Base-by-base conservation (phyloP, 2,329 filamentous ascomycete species). In the Alternaria sp. region DNA sequence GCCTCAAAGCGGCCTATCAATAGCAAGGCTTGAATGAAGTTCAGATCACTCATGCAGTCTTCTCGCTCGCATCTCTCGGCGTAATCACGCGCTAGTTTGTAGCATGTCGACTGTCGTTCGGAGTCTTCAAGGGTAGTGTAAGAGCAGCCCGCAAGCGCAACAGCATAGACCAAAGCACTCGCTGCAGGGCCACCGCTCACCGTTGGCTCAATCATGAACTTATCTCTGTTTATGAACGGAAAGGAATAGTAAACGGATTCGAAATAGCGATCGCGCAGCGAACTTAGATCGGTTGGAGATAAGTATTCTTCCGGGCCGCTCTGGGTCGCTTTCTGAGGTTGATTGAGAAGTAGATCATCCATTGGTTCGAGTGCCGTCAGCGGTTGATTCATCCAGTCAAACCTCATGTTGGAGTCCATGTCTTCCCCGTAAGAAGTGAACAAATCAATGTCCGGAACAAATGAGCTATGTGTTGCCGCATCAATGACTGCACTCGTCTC, bases 151-250 rank as follows among this genome's bases (percentile, higher is more conserved):
- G 55, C 55, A 49, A 58, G 55, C 20, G 55, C 45, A 18, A 58
- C 33, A 28, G 46, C 55, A 49, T 58, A 58, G 14, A 51, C 10
- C 55, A 58, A 51, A 9, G 55, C 55, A 6, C 2, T 51, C 6
- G 1, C 50, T 12, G 46, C 46, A 44, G 55, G 33, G 28, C 30
- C 50, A n/a, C 8, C 4, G n/a, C n/a, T 15, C 6, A 15, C 33
- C 18, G 23, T 23, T 44, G 11, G 1, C 2, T 58, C 55, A 0
- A 10, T 4, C 21, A 43, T 23, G 10, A 58, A 58, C 23, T 14
- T 58, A 5, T 58, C 55, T 21, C 6, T 58, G 33, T 51, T 58
- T 4, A 58, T 11, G 7, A 58, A 58, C 14, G 55, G 55, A n/a
- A 58, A 58, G 14, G 46, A 58, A 51, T 5, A 14, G 23, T 58